Base-by-base conservation (phyloP, 73 alveolate genomes). In the Paramecium biaurelia region DNA sequence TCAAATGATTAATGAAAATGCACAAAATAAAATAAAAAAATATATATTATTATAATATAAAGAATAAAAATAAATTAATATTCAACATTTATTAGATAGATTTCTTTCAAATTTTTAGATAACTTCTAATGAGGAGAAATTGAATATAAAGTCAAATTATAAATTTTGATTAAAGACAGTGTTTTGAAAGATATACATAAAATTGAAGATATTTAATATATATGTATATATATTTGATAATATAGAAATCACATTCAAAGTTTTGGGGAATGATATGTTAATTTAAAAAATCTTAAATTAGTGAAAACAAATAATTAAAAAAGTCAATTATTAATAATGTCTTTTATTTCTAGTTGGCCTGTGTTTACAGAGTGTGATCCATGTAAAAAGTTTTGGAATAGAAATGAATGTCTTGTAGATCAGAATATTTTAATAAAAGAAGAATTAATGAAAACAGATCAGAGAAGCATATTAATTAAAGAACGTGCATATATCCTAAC, bases 341-440 rank as follows among this genome's bases (percentile, higher is more conserved):
- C 68, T 3, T 23, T 18, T 53, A 53, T 7, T n/a, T 53, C 68
- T 53, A 63, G 24, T 30, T 79, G 90, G 90, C 90, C 90, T 18
- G 56, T 79, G 32, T 79, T 79, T 24, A 10, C 6, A 79, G 90
- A 79, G 18, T 21, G 26, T n/a, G 90, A 79, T 79, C 26, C 45
- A 15, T n/a, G 90, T 15, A 47, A 24, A 12, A 21, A 34, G n/a
- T 79, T 79, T 79, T 79, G 90, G 90, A 53, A 53, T 53, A 53
- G 68, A 9, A 26, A 63, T 63, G 49, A 63, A 11, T 26, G 41
- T 63, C 15, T 30, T 10, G 23, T 30, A 0, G 49, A 32, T 9
- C 24, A 63, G 7, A 63, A 26, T 12, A 63, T 30, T 32, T 32
- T 63, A 63, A 23, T 53, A 14, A 53, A 5, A 1, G 68, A 53